Conservation (phyloP, 2,329 filamentous ascomycete genomes). For the Hypomyces rosellus region DNA sequence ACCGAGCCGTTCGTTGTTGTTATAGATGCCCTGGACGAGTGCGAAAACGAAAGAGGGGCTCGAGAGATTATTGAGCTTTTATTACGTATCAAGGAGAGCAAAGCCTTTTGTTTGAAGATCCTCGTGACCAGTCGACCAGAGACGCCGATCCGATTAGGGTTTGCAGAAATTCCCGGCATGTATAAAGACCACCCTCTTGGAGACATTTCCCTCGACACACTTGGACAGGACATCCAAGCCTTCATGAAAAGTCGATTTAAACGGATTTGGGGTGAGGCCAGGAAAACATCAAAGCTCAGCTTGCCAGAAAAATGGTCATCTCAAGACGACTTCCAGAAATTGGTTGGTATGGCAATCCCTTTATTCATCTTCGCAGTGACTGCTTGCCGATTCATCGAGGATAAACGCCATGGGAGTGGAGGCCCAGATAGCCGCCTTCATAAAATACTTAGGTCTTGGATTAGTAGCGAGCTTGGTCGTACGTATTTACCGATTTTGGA, state of each 20-base stretch:
- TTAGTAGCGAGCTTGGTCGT: slow-evolving; percentile 4
- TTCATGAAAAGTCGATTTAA: not conserved
- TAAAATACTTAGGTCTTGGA: slow-evolving; percentile 16
- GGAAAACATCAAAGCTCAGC: too few relatives aligned
- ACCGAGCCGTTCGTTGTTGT: slow-evolving; percentile 20
- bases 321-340: not conserved
- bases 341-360: slow-evolving; percentile 11
- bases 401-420: slow-evolving; percentile 4
- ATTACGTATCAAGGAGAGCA: not conserved
- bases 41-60: slow-evolving; percentile 22
- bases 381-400: slow-evolving; percentile 17
- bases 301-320: not conserved
- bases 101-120: slow-evolving; percentile 13
- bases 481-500: slow-evolving; percentile 18
- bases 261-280: not conserved
- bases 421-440: slow-evolving; percentile 15
- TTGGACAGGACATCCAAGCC: slow-evolving; percentile 23
- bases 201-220: not conserved
- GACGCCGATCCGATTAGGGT: slow-evolving; percentile 26
- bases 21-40: slow-evolving; percentile 28
- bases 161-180: not conserved
- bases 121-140: slow-evolving; percentile 32
- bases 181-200: too few relatives aligned
- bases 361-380: slow-evolving; percentile 18
- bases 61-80: slow-evolving; percentile 19